Conservation (phyloP, 768 basidiomycete species). For the Collybiopsis confluens region DNA sequence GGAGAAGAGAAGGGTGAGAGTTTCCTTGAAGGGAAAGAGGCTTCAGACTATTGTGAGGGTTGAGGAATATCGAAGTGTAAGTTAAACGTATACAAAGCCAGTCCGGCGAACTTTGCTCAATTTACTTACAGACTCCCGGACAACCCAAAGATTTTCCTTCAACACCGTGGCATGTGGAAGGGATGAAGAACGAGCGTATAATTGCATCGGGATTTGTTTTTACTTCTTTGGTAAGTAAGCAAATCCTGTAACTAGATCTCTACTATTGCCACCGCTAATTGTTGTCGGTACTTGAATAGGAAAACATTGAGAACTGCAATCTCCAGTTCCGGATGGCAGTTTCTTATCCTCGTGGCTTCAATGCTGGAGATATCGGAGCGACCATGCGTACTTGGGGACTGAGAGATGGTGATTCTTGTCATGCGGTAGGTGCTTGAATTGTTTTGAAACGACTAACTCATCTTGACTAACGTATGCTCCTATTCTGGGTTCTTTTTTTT, state of each 20-base stretch:
- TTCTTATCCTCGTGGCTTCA: slow-evolving; percentile 38
- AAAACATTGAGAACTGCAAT: slow-evolving; percentile 34
- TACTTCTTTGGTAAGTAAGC: slow-evolving; percentile 35
- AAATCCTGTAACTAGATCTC: too few species aligned
- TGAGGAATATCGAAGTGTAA: slow-evolving; percentile 37
- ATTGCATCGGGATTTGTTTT: slow-evolving; percentile 43
- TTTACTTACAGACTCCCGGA: too few species aligned
- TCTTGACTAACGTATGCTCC: too few species aligned
- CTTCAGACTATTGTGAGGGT: slow-evolving; percentile 41
- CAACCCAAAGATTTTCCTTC: too few species aligned
- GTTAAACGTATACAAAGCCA: too few species aligned
- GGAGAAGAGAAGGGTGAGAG: slow-evolving; percentile 34
- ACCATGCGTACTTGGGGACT: slow-evolving; percentile 49
- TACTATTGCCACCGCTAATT: too few species aligned
- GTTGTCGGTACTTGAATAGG: slow-evolving; percentile 25
- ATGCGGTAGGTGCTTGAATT: slow-evolving; percentile 13
- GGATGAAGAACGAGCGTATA: slow-evolving; percentile 50
- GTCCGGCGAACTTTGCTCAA: too few species aligned
- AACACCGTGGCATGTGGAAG: slow-evolving; percentile 47
- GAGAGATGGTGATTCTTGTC: slow-evolving; percentile 38
- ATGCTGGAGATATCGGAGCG: slow-evolving; percentile 41
- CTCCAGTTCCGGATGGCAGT: slow-evolving; percentile 50
- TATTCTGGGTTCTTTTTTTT: too few species aligned
- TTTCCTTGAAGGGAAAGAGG: slow-evolving; percentile 32
- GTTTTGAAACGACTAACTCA: too few species aligned